Conservation (phyloP, 257 asterid species). For the Pogostemon cablin region DNA sequence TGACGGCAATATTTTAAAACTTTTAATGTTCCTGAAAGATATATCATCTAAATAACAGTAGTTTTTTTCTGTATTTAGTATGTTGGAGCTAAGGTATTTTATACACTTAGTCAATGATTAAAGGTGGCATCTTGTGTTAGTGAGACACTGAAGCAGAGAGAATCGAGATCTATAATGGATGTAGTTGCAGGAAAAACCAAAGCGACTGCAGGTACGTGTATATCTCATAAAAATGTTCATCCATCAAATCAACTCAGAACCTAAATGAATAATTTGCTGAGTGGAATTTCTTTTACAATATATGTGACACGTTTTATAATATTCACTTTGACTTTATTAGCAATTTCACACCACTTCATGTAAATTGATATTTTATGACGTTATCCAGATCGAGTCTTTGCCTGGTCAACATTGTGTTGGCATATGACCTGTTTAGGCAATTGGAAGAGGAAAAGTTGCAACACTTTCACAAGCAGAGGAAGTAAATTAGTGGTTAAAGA, state of each 20-base stretch:
- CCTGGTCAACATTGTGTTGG: constrained; percentile 23
- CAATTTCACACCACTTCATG: not conserved
- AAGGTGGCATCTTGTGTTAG: constrained; percentile 18
- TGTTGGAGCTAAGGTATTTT: constrained; percentile 20
- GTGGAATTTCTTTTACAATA: not conserved
- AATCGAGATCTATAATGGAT: constrained; percentile 20
- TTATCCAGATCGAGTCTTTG: constrained; percentile 3
- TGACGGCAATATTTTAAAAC: no score
- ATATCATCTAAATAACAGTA: not conserved
- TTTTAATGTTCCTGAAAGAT: no score
- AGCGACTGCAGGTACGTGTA: constrained; percentile 18
- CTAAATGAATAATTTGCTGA: not conserved
- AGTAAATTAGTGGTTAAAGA: not conserved
- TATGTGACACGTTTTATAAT: not conserved
- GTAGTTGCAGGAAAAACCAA: constrained; percentile 19
- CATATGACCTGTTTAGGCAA: constrained; percentile 21
- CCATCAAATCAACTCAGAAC: not conserved
- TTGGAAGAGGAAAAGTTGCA: constrained; percentile 18
- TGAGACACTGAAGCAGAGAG: constrained; percentile 24
- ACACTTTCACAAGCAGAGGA: constrained; percentile 16
- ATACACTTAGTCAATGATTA: constrained; percentile 9
- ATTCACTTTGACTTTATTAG: not conserved
- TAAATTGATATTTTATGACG: not conserved
- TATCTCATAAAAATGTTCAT: not conserved
- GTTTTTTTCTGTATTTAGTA: constrained; percentile 2